Evolutionary conservation across 2,329 filamentous ascomycete species (phyloP).

Genomic region (Talaromyces sp.): DNA sequence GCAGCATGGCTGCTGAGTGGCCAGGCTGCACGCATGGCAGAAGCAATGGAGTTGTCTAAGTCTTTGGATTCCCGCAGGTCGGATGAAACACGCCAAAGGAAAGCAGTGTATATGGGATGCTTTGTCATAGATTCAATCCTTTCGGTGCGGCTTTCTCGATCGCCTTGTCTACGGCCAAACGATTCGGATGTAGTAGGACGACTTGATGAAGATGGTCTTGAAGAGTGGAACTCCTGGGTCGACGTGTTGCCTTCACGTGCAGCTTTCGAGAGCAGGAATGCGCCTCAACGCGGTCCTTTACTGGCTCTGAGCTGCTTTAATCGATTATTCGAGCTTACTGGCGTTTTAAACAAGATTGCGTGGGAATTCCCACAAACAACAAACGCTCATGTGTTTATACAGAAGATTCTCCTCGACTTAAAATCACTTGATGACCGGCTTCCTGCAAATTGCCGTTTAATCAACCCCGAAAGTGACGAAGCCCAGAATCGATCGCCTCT

Average conservation of each 20-base stretch:
- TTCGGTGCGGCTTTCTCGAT: slow-evolving; percentile 46
- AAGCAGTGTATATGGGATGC: slow-evolving; percentile 51
- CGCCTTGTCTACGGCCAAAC: slow-evolving; percentile 45
- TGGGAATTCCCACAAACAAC: slow-evolving; percentile 30
- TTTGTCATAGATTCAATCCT: slow-evolving; percentile 54
- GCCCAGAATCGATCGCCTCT: slow-evolving; percentile 36
- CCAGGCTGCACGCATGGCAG: slow-evolving; percentile 49
- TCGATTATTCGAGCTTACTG: slow-evolving; percentile 42
- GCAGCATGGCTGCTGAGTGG: slow-evolving; percentile 55
- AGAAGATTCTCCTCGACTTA: slow-evolving; percentile 36
- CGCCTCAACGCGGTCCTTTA: slow-evolving; percentile 39
- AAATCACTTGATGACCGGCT: slow-evolving; percentile 37
- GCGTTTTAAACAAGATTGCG: slow-evolving; percentile 35
- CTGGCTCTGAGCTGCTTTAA: slow-evolving; percentile 55
- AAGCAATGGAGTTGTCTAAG: slow-evolving; percentile 36
- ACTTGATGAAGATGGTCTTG: slow-evolving; percentile 63
- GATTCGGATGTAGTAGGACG: slow-evolving; percentile 49
- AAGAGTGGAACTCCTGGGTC: slow-evolving; percentile 73
- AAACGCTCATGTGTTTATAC: slow-evolving; percentile 30
- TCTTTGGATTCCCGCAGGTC: slow-evolving; percentile 28
- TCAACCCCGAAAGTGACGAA: slow-evolving; percentile 36
- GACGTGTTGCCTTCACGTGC: slow-evolving; percentile 44
- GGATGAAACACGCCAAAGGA: slow-evolving; percentile 34
- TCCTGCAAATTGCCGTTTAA: slow-evolving; percentile 36
- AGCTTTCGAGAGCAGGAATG: slow-evolving; percentile 26